A percentile compares a stretch with the other conserved stretches of the same genome.
These are phyloP conservation scores for Theobroma cacao DNA, from an alignment of 345 rosid genomes.

Conservation along the genomic window DNA sequence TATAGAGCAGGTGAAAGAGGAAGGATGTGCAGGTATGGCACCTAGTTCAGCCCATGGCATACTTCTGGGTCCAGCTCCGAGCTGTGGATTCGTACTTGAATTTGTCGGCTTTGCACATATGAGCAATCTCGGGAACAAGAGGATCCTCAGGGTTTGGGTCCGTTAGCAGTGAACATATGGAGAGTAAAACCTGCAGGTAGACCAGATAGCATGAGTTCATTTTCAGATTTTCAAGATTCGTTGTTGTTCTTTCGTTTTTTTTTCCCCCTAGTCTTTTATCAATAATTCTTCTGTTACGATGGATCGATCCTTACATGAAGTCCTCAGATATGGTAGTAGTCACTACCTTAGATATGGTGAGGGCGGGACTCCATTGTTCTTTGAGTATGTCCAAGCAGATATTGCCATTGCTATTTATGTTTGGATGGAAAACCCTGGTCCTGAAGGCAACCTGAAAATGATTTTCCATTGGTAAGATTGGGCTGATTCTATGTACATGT, in stretches of 20 bases:
- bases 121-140: constrained; percentile 64
- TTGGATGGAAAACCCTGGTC: constrained; percentile 36
- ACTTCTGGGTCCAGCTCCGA: constrained; percentile 66
- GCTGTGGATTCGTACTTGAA: constrained; percentile 57
- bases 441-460: constrained; percentile 33
- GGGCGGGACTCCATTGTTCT: constrained; percentile 48
- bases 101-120: constrained; percentile 51
- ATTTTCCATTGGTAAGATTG: neutral
- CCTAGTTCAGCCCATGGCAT: constrained; percentile 49
- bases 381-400: constrained; percentile 43
- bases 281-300: no score
- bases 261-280: neutral
- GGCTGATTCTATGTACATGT: no score
- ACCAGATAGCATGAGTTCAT: neutral
- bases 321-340: no score
- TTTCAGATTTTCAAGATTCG: neutral
- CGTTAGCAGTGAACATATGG: constrained; percentile 64
- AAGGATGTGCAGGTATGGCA: neutral
- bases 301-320: no score
- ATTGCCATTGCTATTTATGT: constrained; percentile 41
- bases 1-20: neutral
- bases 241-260: neutral
- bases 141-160: constrained; percentile 71
- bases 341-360: constrained; percentile 34
- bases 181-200: constrained; percentile 49